Conservation (phyloP, 257 asterid species). For the Craterostigma plantagineum region DNA sequence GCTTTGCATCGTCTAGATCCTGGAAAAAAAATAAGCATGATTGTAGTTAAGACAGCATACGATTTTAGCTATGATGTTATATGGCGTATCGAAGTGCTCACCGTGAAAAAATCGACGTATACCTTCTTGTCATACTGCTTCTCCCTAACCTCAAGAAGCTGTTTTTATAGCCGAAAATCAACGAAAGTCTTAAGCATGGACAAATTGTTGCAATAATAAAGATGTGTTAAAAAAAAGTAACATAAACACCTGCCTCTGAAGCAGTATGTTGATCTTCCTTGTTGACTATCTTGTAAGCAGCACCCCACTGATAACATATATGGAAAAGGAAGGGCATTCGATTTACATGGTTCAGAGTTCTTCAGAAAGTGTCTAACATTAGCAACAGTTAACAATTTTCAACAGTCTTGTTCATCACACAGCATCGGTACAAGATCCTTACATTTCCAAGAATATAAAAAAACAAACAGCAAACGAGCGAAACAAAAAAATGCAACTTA, state of each 20-base stretch:
- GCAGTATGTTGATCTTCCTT: slow-evolving; percentile 67
- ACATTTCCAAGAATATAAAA: no score
- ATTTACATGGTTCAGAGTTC: no score
- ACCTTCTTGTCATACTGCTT: slow-evolving; percentile 86
- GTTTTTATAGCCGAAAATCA: slow-evolving; percentile 1
- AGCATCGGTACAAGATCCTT: background rate
- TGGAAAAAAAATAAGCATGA: slow-evolving; percentile 10
- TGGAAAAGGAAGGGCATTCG: background rate
- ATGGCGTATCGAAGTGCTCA: slow-evolving; percentile 23
- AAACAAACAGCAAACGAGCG: background rate
- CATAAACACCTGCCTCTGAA: slow-evolving; percentile 28
- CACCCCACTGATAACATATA: slow-evolving; percentile 57
- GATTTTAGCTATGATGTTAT: background rate
- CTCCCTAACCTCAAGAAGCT: slow-evolving; percentile 95
- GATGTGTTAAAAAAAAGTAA: background rate
- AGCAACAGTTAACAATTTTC: no score
- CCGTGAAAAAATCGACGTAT: slow-evolving; percentile 58
- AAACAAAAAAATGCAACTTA: slow-evolving; percentile 13
- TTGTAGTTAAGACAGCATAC: background rate
- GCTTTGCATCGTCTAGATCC: slow-evolving; percentile 39
- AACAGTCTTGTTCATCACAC: background rate
- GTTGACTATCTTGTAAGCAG: slow-evolving; percentile 58
- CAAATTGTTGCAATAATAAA: background rate
- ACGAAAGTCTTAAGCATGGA: background rate
- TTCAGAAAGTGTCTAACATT: no score